phyloP scores from a whole-genome alignment of 2,329 filamentous ascomycete genomes.

The Aotearoamyces nothofagi region DNA sequence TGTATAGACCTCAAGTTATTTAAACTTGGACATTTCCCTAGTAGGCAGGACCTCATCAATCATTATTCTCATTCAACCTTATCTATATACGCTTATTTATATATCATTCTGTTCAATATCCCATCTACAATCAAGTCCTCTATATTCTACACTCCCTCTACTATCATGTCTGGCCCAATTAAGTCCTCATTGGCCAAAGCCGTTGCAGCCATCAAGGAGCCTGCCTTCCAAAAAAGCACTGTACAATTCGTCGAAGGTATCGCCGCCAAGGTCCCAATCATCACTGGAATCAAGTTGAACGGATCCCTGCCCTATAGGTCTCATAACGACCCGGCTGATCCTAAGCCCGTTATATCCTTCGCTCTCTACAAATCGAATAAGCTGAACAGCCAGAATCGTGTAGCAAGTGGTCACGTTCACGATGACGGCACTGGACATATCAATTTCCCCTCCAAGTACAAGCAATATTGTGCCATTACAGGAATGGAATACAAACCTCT shows the following conservation, averaged over 20 bases:
- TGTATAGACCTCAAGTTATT: background rate
- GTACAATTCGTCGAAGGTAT: background rate
- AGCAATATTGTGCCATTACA: constrained; percentile 9
- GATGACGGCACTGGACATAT: background rate
- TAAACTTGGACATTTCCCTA: constrained; percentile 1
- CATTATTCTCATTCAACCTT: constrained; percentile 1
- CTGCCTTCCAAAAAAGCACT: background rate
- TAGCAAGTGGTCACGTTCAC: background rate
- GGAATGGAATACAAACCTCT: constrained; percentile 1
- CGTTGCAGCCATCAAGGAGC: background rate
- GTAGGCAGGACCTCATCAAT: background rate
- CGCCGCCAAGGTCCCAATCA: constrained; percentile 1
- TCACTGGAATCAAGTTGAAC: background rate
- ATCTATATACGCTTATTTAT: constrained; percentile 1
- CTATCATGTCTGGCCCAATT: background rate
- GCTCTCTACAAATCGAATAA: background rate
- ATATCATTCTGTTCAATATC: no score
- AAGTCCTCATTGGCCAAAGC: background rate
- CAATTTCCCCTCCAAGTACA: constrained; percentile 10
- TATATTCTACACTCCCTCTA: no score
- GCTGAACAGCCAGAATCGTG: background rate
- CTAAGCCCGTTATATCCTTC: background rate
- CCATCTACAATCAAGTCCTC: no score
- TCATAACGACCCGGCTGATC: background rate
- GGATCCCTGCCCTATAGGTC: background rate